These are phyloP conservation scores for Penicillium dipodomyicola DNA, from an alignment of 495 filamentous ascomycete species.

Conservation along the genomic window DNA sequence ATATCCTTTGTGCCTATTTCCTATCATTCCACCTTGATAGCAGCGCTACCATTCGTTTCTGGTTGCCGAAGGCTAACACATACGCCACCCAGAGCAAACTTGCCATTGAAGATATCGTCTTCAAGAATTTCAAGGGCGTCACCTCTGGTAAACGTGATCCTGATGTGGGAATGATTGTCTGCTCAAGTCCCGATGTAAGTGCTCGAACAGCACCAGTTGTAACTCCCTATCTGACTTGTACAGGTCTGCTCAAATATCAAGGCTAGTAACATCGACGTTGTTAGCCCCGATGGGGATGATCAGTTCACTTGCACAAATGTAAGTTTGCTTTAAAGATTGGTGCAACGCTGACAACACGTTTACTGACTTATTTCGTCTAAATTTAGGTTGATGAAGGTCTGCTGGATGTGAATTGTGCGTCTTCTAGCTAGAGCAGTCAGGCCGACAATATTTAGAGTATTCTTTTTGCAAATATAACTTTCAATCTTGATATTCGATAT, in stretches of 20 bases:
- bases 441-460: background rate
- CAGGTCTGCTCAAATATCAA: conserved; percentile 55
- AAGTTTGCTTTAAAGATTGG: conserved; percentile 12
- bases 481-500: background rate
- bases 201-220: no score
- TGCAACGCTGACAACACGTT: background rate
- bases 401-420: conserved; percentile 45
- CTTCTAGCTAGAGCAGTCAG: conserved; percentile 12
- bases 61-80: background rate
- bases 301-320: conserved; percentile 56
- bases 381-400: conserved; percentile 36
- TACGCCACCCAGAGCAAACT: conserved; percentile 42
- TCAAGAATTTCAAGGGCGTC: conserved; percentile 53
- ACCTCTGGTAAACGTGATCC: conserved; percentile 53
- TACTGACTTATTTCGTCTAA: background rate
- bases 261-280: conserved; percentile 49
- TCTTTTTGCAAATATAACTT: background rate
- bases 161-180: conserved; percentile 54
- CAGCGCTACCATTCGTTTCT: background rate
- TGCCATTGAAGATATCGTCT: conserved; percentile 55
- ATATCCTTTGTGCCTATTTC: background rate
- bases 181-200: conserved; percentile 50
- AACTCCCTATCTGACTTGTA: conserved; percentile 2
- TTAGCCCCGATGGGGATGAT: conserved; percentile 49
- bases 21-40: background rate